Conservation (phyloP, 108 stramenopile species). For the Skeletonema grethae region DNA sequence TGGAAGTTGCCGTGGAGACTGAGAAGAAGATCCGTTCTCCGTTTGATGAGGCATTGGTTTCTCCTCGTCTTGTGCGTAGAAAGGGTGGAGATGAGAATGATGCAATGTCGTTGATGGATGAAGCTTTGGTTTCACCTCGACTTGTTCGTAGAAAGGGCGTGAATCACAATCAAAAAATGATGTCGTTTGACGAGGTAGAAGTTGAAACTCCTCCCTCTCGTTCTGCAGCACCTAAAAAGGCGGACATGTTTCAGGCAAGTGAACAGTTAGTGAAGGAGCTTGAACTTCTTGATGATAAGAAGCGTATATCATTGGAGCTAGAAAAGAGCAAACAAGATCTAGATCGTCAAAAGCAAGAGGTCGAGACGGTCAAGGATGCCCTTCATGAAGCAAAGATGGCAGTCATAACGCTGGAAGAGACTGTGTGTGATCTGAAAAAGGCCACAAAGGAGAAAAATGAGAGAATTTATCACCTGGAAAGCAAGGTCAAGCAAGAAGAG, state of each 20-base stretch:
- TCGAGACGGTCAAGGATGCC: conserved; percentile 7
- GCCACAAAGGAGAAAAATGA: conserved; percentile 31
- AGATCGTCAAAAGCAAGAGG: conserved; percentile 1
- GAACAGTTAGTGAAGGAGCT: too few species aligned
- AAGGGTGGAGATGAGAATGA: background rate
- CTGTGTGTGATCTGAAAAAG: conserved; percentile 22
- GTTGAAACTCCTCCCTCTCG: background rate
- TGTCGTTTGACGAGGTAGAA: background rate
- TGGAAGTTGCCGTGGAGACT: background rate
- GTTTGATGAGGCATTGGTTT: background rate
- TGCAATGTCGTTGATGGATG: background rate
- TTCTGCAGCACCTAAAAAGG: background rate
- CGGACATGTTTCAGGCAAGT: too few species aligned
- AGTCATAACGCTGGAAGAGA: conserved; percentile 26
- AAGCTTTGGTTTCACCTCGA: background rate
- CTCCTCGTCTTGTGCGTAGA: background rate
- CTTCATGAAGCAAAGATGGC: conserved; percentile 27
- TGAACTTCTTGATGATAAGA: too few species aligned
- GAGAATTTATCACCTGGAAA: conserved; percentile 15
- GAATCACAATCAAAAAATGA: background rate
- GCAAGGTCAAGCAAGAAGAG: conserved; percentile 14
- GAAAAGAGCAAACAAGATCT: background rate
- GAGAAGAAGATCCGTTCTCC: background rate
- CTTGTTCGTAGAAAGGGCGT: background rate
- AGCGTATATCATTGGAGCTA: background rate